Evolutionary conservation across 129 eudicot genomes (phyloP).

Genomic region (Solidago caesia): DNA sequence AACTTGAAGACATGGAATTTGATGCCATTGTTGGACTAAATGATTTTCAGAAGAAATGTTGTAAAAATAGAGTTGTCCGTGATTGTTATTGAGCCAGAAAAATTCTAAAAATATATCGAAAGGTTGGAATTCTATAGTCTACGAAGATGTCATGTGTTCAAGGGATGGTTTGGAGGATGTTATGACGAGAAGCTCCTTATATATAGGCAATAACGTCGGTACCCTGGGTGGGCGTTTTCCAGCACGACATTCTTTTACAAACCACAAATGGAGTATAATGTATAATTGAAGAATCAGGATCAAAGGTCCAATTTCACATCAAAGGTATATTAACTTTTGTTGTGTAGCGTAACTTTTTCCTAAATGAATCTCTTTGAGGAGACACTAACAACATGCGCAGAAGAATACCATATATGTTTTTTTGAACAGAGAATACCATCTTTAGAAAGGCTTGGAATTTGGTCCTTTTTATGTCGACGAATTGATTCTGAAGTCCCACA

Average conservation of each 20-base stretch:
- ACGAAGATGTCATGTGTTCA: conserved; percentile 29
- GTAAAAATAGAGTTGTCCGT: neutral
- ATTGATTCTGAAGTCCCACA: neutral
- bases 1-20: conserved; percentile 45
- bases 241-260: conserved; percentile 35
- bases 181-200: conserved; percentile 37
- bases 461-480: conserved; percentile 8
- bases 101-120: neutral
- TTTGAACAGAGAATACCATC: no score
- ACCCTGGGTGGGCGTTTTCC: conserved; percentile 44
- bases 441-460: neutral
- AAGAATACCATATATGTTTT: neutral
- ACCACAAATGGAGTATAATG: conserved; percentile 28
- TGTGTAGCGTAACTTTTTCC: neutral
- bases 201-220: conserved; percentile 44
- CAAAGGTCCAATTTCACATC: conserved; percentile 14
- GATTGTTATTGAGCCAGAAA: conserved; percentile 17
- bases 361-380: conserved; percentile 8
- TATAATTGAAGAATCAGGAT: conserved; percentile 31
- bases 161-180: conserved; percentile 40
- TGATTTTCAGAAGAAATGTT: neutral
- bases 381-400: conserved; percentile 18
- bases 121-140: conserved; percentile 14
- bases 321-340: conserved; percentile 9
- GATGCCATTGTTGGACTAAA: conserved; percentile 47